Percentiles rank a stretch among this genome's conserved stretches.
These are phyloP conservation scores for Tripidium arundinaceum DNA, from an alignment of 202 grass and related monocot species.

Conservation along the genomic window DNA sequence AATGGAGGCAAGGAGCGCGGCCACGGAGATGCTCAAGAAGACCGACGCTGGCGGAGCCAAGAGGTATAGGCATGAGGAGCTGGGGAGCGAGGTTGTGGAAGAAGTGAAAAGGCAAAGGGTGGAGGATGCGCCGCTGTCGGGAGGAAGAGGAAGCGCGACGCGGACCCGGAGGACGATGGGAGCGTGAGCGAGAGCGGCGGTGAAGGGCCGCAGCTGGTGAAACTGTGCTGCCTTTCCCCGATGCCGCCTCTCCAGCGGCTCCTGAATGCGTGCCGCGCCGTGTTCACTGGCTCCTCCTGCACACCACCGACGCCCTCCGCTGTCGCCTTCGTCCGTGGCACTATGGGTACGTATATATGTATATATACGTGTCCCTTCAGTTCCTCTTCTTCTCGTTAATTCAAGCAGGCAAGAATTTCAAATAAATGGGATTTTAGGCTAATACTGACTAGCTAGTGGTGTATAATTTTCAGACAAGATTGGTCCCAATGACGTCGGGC, in stretches of 20 bases:
- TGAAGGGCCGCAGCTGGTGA: neutral
- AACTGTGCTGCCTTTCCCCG: neutral
- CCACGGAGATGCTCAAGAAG: too few relatives aligned
- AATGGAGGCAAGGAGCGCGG: too few relatives aligned
- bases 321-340: constrained; percentile 17
- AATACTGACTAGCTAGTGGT: too few relatives aligned
- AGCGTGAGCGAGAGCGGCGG: neutral
- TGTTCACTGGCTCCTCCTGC: constrained; percentile 28
- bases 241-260: constrained; percentile 30
- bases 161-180: neutral
- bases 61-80: too few relatives aligned
- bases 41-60: too few relatives aligned
- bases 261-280: constrained; percentile 42
- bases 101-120: too few relatives aligned
- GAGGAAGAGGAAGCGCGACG: neutral
- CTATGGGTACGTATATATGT: constrained; percentile 38
- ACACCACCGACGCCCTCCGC: constrained; percentile 22
- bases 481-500: too few relatives aligned
- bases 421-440: neutral
- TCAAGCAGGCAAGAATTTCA: too few relatives aligned
- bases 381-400: too few relatives aligned
- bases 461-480: too few relatives aligned
- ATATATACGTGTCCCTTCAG: neutral
- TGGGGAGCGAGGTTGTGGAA: too few relatives aligned
- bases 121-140: neutral